Evolutionary conservation across 2,329 filamentous ascomycete species (phyloP).

Genomic region (Blastomyces gilchristii): DNA sequence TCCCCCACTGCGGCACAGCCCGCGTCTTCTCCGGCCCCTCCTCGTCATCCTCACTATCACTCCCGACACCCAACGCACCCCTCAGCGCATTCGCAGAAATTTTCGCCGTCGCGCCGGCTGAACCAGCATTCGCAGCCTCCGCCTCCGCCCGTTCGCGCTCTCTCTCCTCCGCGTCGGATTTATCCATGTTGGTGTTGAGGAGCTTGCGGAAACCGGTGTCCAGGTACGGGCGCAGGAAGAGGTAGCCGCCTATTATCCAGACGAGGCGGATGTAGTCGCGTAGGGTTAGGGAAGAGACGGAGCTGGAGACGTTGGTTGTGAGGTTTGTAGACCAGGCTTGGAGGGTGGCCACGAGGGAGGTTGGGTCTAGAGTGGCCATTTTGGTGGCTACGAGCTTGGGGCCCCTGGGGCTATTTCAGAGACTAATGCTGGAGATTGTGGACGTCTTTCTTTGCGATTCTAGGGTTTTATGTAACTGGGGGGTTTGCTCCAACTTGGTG

Average conservation of each 20-base stretch:
- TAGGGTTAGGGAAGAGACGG: slow-evolving; percentile 35
- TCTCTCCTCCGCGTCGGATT: slow-evolving; percentile 49
- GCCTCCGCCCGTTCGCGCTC: slow-evolving; percentile 39
- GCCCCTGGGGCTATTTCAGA: not conserved
- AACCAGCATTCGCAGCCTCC: slow-evolving; percentile 27
- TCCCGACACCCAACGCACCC: slow-evolving; percentile 43
- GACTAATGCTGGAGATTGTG: not conserved
- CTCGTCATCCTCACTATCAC: slow-evolving; percentile 39
- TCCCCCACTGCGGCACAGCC: slow-evolving; percentile 51
- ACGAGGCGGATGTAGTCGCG: slow-evolving; percentile 55
- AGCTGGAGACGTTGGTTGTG: slow-evolving; percentile 32
- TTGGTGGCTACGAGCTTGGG: slow-evolving; percentile 5
- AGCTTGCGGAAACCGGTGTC: slow-evolving; percentile 55
- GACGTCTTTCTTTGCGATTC: not conserved
- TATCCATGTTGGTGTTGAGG: slow-evolving; percentile 30
- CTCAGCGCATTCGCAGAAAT: slow-evolving; percentile 57
- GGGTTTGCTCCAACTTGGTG: not conserved
- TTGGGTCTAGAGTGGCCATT: slow-evolving; percentile 24
- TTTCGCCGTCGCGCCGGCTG: slow-evolving; percentile 37
- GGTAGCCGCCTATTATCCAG: slow-evolving; percentile 61
- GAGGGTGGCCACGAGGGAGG: slow-evolving; percentile 20
- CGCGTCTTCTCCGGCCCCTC: slow-evolving; percentile 15
- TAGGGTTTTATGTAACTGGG: not conserved
- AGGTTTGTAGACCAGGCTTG: slow-evolving; percentile 23
- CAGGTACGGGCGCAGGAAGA: slow-evolving; percentile 63